Base-by-base conservation (phyloP, 2,329 filamentous ascomycete species). In the Stagonosporopsis rhizophila region DNA sequence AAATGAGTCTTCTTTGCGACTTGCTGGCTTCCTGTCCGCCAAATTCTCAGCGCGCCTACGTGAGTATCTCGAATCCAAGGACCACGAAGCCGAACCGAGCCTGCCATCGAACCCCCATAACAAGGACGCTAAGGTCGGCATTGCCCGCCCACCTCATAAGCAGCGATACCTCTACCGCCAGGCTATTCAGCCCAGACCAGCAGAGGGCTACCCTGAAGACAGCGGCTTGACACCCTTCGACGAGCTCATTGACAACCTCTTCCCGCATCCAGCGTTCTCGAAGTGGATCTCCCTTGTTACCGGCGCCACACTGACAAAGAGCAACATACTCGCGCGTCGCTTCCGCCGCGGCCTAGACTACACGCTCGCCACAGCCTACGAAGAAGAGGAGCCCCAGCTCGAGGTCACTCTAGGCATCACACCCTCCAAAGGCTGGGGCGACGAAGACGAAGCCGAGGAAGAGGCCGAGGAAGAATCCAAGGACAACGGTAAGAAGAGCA, bases 261-360 rank as follows among this genome's bases (percentile, higher is more conserved):
- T 99, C 17, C 93, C 95, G 0, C 96, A 92, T 57, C 82, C 84
- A 20, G 87, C 92, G 37, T 99, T 99, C 81, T 87, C 88, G 40
- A 90, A 94, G 74, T 98, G 95, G 92, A 83, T 99, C 20, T 85
- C 90, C 51, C 83, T 94, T 48, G 89, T 92, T 5, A 98, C 94
- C 0, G 87, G 89, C 30, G 87, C 91, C 60, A 83, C 82, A 1
- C 79, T 98, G 14, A 85, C 88, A 58, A 89, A 86, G 70, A 87
- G 89, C 67, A 89, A 96, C 69, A 77, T 96, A 46, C 77, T 96
- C n/a, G 91, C 91, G 0, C 87, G 95, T 20, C 87, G 93, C 30
- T 99, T 99, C 82, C 87, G 95, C 8, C 87, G 87, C 44, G 92
- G 95, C 6, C 79, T 88, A 60, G 95, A 99, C 77, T 99, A 99